Evolutionary conservation across 352 stramenopile genomes (phyloP).

Genomic region (Aphanomyces cochlioides): DNA sequence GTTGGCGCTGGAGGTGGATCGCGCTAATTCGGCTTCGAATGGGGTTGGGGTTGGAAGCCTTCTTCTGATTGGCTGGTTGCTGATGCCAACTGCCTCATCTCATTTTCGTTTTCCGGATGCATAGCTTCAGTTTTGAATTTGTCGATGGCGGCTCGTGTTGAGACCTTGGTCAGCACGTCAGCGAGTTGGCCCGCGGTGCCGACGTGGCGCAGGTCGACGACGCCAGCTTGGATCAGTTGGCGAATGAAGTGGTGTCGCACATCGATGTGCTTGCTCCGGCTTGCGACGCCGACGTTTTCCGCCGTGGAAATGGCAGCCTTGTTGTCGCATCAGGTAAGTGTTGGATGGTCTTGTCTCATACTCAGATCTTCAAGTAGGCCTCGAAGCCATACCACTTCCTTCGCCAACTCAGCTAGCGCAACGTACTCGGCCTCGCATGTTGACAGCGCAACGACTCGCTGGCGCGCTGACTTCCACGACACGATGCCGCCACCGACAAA

Average conservation of each 20-base stretch:
- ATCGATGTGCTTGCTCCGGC: slow-evolving; percentile 36
- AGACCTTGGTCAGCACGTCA: slow-evolving; percentile 32
- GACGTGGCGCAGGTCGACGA: slow-evolving; percentile 29
- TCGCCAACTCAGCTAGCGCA: slow-evolving; percentile 26
- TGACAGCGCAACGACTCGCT: slow-evolving; percentile 30
- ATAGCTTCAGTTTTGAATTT: slow-evolving; percentile 8
- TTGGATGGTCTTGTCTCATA: slow-evolving; percentile 22
- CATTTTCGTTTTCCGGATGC: background rate
- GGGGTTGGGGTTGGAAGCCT: background rate
- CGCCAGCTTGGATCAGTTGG: slow-evolving; percentile 26
- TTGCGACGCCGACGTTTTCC: slow-evolving; percentile 9
- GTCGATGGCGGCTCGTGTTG: background rate
- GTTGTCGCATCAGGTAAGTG: slow-evolving; percentile 30
- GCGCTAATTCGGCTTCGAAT: too few species aligned
- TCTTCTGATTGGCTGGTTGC: slow-evolving; percentile 13
- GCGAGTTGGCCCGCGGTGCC: slow-evolving; percentile 32
- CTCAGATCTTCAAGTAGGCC: slow-evolving; percentile 18
- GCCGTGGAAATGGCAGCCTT: slow-evolving; percentile 32
- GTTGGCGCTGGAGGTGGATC: background rate
- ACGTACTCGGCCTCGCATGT: slow-evolving; percentile 34
- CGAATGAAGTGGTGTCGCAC: slow-evolving; percentile 35
- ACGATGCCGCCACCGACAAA: slow-evolving; percentile 7
- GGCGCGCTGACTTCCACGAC: slow-evolving; percentile 19
- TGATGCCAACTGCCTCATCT: background rate
- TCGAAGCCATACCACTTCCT: slow-evolving; percentile 32